A percentile compares a stretch with the other conserved stretches of the same genome.
These are phyloP conservation scores for Sphaerulina vaccinii DNA, from an alignment of 2,329 filamentous ascomycete species.

Conservation along the genomic window DNA sequence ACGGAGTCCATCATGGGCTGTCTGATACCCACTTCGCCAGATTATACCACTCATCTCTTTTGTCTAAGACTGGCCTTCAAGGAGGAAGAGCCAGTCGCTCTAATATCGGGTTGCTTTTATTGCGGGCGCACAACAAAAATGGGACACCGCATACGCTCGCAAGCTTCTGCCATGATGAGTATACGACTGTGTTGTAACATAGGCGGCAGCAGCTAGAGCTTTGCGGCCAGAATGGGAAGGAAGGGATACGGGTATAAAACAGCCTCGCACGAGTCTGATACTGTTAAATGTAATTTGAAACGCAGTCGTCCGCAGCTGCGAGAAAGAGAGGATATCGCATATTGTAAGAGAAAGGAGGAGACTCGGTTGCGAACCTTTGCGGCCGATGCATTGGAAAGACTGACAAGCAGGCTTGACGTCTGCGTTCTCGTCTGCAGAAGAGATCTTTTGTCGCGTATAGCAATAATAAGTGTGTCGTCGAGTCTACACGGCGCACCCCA, in stretches of 20 bases:
- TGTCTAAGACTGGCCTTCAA: conserved; percentile 20
- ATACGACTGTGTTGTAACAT: conserved; percentile 23
- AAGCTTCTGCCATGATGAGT: conserved; percentile 18
- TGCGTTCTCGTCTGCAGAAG: background rate
- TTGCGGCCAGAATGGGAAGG: conserved; percentile 6
- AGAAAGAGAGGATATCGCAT: background rate
- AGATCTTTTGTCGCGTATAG: conserved; percentile 15
- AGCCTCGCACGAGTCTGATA: background rate
- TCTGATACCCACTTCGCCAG: conserved; percentile 16
- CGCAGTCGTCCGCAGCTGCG: background rate
- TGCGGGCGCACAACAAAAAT: conserved; percentile 17
- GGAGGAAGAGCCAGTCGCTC: conserved; percentile 17
- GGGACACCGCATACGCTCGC: conserved; percentile 7
- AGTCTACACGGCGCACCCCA: background rate
- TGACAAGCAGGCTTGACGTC: conserved; percentile 10
- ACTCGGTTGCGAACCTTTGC: background rate
- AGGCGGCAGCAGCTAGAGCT: conserved; percentile 15
- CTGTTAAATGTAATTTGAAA: conserved; percentile 7
- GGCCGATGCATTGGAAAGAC: conserved; percentile 8
- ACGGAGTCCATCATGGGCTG: conserved; percentile 18
- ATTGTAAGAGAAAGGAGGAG: background rate
- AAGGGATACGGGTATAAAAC: conserved; percentile 4
- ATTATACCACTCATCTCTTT: conserved; percentile 23
- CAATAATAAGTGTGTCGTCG: conserved; percentile 14
- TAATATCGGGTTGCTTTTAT: conserved; percentile 15